Percentiles rank a stretch among this genome's conserved stretches.
These are phyloP conservation scores for Erythrophleum ivorense DNA, from an alignment of 331 rosid genomes.

Conservation along the genomic window DNA sequence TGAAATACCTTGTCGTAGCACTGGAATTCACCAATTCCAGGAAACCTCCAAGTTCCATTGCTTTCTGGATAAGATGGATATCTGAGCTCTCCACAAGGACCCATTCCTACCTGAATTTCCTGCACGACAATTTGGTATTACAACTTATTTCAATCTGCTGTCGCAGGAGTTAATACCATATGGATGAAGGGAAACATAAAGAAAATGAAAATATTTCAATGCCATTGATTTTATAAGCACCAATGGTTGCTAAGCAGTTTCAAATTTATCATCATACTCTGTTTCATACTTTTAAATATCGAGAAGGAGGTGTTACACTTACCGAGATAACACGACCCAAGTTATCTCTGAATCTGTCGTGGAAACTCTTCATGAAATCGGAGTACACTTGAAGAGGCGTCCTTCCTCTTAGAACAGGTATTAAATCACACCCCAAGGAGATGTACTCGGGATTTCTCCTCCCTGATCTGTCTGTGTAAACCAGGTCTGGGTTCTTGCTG, in stretches of 20 bases:
- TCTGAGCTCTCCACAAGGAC: constrained; percentile 98
- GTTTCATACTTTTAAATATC: not conserved
- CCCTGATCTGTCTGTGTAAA: constrained; percentile 93
- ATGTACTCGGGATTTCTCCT: constrained; percentile 90
- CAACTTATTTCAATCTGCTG: not conserved
- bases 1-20: constrained; percentile 84
- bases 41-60: constrained; percentile 93
- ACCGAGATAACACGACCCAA: constrained; percentile 86
- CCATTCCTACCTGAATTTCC: constrained; percentile 99
- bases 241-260: too few relatives aligned
- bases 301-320: constrained; percentile 20
- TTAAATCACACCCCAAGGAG: constrained; percentile 83
- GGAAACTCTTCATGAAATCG: constrained; percentile 91
- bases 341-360: constrained; percentile 73
- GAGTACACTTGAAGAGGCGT: constrained; percentile 90
- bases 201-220: too few relatives aligned
- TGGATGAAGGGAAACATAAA: too few relatives aligned
- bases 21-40: constrained; percentile 99
- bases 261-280: too few relatives aligned
- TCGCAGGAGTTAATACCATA: too few relatives aligned
- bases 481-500: constrained; percentile 89
- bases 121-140: constrained; percentile 38
- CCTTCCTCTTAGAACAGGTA: constrained; percentile 91
- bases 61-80: constrained; percentile 95
- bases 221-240: too few relatives aligned